Evolutionary conservation across 306 rosid genomes (phyloP).

Genomic region (Quercus dentata): DNA sequence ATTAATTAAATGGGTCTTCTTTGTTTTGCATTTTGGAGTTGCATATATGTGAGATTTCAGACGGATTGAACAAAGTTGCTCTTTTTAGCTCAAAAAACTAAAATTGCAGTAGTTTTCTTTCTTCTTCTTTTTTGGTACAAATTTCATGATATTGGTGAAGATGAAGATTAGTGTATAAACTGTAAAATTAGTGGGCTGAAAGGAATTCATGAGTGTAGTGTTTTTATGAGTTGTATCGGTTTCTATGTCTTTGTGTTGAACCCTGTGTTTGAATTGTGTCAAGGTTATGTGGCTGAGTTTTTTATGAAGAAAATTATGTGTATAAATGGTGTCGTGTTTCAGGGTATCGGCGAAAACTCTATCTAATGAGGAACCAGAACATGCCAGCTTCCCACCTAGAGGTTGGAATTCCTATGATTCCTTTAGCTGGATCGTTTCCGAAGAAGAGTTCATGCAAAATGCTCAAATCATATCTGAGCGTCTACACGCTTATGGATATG

Average conservation of each 20-base stretch:
- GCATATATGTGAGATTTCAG: too few species aligned
- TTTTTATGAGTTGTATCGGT: not conserved
- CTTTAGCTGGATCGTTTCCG: conserved; percentile 83
- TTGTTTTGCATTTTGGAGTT: too few species aligned
- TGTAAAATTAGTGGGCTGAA: too few species aligned
- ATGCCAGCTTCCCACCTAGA: conserved; percentile 76
- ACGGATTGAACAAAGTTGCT: too few species aligned
- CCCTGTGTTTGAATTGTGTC: not conserved
- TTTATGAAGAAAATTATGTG: conserved; percentile 5
- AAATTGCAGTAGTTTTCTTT: too few species aligned
- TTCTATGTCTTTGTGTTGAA: not conserved
- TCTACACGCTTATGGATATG: conserved; percentile 61
- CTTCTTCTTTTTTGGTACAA: too few species aligned
- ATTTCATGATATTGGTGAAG: too few species aligned
- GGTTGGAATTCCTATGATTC: conserved; percentile 98
- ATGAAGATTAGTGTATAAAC: too few species aligned
- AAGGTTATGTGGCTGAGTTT: not conserved
- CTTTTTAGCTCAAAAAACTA: too few species aligned
- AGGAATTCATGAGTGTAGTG: not conserved
- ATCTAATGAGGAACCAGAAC: conserved; percentile 20
- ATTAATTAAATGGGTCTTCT: too few species aligned
- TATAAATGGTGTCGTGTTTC: conserved; percentile 18
- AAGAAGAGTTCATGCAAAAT: conserved; percentile 61
- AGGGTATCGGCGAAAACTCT: conserved; percentile 49
- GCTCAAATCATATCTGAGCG: conserved; percentile 52